These are phyloP conservation scores for Ceratorhiza oryzae-sativae DNA, from an alignment of 1,284 basidiomycete genomes.

Conservation along the genomic window DNA sequence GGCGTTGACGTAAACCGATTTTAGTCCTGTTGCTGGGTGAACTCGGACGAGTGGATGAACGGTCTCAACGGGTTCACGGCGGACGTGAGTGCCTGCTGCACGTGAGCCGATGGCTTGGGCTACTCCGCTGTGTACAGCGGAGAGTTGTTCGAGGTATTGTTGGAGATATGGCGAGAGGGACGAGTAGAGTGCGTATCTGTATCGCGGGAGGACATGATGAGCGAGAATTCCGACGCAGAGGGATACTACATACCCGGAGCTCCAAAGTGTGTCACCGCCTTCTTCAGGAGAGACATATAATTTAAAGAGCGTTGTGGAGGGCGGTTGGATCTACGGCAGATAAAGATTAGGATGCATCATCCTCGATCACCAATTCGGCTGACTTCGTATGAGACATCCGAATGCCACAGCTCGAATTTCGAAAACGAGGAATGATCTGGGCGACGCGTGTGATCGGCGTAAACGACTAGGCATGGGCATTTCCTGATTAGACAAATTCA, in stretches of 20 bases:
- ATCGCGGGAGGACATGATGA: not conserved
- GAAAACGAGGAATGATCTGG: conserved; percentile 74
- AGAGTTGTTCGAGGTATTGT: conserved; percentile 68
- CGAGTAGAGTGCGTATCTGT: conserved; percentile 57
- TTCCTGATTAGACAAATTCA: not conserved
- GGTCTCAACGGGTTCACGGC: conserved; percentile 72
- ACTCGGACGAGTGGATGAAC: conserved; percentile 56
- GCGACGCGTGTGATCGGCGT: conserved; percentile 63
- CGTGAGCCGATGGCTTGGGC: conserved; percentile 63
- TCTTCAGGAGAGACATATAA: conserved; percentile 60
- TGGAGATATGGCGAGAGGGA: conserved; percentile 72
- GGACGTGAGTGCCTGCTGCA: conserved; percentile 68
- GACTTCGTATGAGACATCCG: conserved; percentile 78
- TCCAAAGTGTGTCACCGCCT: conserved; percentile 42
- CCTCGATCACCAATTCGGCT: not conserved
- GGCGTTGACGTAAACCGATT: conserved; percentile 54
- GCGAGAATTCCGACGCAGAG: not conserved
- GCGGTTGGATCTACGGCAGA: conserved; percentile 70
- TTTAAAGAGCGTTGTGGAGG: conserved; percentile 72
- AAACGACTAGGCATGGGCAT: conserved; percentile 48
- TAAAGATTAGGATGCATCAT: not conserved
- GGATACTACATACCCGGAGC: conserved; percentile 41
- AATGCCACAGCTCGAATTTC: conserved; percentile 83
- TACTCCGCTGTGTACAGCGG: conserved; percentile 71
- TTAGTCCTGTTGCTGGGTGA: conserved; percentile 47